phyloP scores from a whole-genome alignment of 2,329 filamentous ascomycete genomes.

The Kalmusia sp. region DNA sequence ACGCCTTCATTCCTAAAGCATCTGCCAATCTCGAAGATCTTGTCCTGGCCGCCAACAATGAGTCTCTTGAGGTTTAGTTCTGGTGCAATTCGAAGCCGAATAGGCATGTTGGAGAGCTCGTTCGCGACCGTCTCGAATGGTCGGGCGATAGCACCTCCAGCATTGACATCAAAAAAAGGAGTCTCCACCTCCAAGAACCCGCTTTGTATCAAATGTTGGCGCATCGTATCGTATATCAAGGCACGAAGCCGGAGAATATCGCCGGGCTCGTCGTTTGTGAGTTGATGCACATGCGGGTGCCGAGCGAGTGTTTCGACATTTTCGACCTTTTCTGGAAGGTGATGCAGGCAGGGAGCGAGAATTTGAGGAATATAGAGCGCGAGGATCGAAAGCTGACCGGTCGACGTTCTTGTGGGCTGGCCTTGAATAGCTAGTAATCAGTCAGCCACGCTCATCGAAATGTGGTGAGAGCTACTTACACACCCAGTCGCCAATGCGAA shows the following conservation, averaged over 20 bases:
- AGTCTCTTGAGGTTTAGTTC: slow-evolving; percentile 95
- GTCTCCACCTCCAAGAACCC: slow-evolving; percentile 89
- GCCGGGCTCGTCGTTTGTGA: slow-evolving; percentile 73
- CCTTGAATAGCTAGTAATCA: slow-evolving; percentile 68
- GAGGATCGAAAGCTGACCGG: slow-evolving; percentile 79
- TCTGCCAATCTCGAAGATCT: slow-evolving; percentile 90
- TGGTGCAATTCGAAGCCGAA: slow-evolving; percentile 87
- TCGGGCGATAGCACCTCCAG: slow-evolving; percentile 85
- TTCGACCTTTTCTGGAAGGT: slow-evolving; percentile 73
- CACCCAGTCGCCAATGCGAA: slow-evolving; percentile 83
- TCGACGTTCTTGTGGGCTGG: slow-evolving; percentile 69
- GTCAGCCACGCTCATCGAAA: slow-evolving; percentile 17
- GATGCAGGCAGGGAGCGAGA: slow-evolving; percentile 79
- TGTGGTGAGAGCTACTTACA: slow-evolving; percentile 61
- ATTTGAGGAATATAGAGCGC: slow-evolving; percentile 73
- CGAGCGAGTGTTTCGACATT: slow-evolving; percentile 76
- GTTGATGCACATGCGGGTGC: slow-evolving; percentile 84
- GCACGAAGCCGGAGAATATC: slow-evolving; percentile 78
- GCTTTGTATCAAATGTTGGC: slow-evolving; percentile 73
- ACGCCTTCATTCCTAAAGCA: slow-evolving; percentile 89
- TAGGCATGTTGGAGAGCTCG: slow-evolving; percentile 73
- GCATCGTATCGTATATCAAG: slow-evolving; percentile 74
- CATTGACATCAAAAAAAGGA: slow-evolving; percentile 81
- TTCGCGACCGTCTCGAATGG: slow-evolving; percentile 84
- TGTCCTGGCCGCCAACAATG: slow-evolving; percentile 85